These are phyloP conservation scores for Debaryomyces maramus DNA, from an alignment of 805 yeast genomes.

Conservation along the genomic window DNA sequence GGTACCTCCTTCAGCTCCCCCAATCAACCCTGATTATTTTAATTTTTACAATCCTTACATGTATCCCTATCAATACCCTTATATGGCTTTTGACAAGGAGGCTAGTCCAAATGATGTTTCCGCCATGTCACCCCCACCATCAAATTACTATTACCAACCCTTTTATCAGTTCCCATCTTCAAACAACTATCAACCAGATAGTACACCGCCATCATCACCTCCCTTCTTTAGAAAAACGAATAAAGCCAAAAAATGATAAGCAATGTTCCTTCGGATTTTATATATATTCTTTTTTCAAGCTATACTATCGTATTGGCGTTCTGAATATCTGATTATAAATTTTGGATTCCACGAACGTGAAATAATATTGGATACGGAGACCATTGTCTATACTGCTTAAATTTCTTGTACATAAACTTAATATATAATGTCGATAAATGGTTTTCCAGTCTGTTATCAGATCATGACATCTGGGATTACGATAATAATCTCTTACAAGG, in stretches of 20 bases:
- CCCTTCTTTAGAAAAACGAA: not conserved
- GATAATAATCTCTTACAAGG: too few species aligned
- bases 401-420: too few species aligned
- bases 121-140: not conserved
- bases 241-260: not conserved
- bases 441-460: too few species aligned
- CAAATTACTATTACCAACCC: conserved; percentile 6
- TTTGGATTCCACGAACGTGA: too few species aligned
- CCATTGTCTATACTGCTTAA: too few species aligned
- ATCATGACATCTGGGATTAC: too few species aligned
- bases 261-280: too few species aligned
- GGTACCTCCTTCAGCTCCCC: conserved; percentile 3
- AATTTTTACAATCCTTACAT: conserved; percentile 9
- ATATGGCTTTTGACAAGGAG: conserved; percentile 1
- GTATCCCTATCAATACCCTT: conserved; percentile 7
- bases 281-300: too few species aligned
- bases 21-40: conserved; percentile 6
- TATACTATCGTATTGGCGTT: too few species aligned
- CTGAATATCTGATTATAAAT: too few species aligned
- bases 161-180: conserved; percentile 5
- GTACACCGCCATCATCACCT: conserved; percentile 3
- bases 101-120: not conserved
- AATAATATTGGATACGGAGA: too few species aligned
- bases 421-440: too few species aligned
- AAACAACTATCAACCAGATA: not conserved